phyloP scores from a whole-genome alignment of 2,329 filamentous ascomycete species.

The Clonostachys byssicola region DNA sequence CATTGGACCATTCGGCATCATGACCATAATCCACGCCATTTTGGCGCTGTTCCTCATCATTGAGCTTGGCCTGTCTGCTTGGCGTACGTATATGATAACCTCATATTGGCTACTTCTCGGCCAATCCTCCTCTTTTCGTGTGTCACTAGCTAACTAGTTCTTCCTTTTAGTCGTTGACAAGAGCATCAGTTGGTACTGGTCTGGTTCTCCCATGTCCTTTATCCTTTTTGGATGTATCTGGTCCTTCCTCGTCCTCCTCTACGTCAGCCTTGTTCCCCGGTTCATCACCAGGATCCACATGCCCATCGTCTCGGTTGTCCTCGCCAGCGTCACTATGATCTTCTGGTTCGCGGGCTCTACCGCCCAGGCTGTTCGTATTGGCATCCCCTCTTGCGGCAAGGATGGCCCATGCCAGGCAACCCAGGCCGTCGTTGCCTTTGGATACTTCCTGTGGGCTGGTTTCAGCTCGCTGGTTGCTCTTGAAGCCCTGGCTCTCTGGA shows the following conservation, averaged over 20 bases:
- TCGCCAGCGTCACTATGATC: constrained; percentile 71
- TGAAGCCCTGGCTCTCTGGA: constrained; percentile 37
- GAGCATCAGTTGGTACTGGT: constrained; percentile 2
- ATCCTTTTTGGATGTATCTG: constrained; percentile 76
- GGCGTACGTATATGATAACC: constrained; percentile 46
- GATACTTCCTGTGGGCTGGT: constrained; percentile 57
- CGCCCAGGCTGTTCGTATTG: constrained; percentile 64
- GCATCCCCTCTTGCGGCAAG: constrained; percentile 48
- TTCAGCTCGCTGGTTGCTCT: constrained; percentile 42
- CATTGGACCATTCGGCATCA: constrained; percentile 35
- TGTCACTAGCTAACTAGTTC: not conserved
- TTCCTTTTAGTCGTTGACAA: constrained; percentile 9
- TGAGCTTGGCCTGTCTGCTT: constrained; percentile 70
- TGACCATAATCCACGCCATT: constrained; percentile 60
- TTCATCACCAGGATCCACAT: constrained; percentile 59
- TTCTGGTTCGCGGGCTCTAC: constrained; percentile 91
- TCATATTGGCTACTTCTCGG: constrained; percentile 3
- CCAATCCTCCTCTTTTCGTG: not conserved
- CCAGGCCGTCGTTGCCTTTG: constrained; percentile 63
- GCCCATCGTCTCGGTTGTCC: constrained; percentile 58
- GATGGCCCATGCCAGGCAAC: constrained; percentile 51
- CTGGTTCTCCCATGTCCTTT: constrained; percentile 38
- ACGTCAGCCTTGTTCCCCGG: constrained; percentile 64
- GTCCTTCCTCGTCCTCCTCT: constrained; percentile 68
- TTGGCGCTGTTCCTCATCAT: constrained; percentile 68